phyloP scores from a whole-genome alignment of 176 grass and related monocot genomes.

The Triticum timopheevii region DNA sequence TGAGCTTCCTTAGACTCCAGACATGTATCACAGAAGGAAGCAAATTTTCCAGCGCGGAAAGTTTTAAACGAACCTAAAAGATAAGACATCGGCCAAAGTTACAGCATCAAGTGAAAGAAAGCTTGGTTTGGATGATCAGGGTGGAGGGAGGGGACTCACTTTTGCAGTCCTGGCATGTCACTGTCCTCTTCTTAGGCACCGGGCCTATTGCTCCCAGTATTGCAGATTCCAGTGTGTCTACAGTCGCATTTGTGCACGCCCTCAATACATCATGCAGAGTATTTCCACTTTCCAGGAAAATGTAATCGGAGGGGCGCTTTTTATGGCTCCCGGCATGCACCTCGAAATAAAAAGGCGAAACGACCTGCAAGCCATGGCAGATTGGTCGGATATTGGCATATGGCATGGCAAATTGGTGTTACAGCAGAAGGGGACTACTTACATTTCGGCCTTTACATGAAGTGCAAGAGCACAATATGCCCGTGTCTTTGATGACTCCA shows the following conservation, averaged over 20 bases:
- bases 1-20: constrained; percentile 39
- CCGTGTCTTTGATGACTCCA: constrained; percentile 49
- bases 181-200: constrained; percentile 40
- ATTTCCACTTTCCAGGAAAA: constrained; percentile 66
- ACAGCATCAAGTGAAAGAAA: neutral
- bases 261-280: constrained; percentile 61
- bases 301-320: constrained; percentile 72
- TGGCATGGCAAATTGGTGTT: neutral
- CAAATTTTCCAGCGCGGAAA: constrained; percentile 45
- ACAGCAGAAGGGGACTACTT: constrained; percentile 6
- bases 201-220: constrained; percentile 53
- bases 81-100: constrained; percentile 1
- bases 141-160: constrained; percentile 15
- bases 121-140: neutral
- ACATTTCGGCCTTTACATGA: constrained; percentile 61
- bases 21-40: constrained; percentile 58
- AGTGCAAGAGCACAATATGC: constrained; percentile 68
- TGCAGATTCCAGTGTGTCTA: constrained; percentile 54
- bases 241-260: constrained; percentile 38
- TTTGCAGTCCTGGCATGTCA: constrained; percentile 53
- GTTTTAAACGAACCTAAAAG: constrained; percentile 48
- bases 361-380: constrained; percentile 37
- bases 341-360: constrained; percentile 69
- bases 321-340: constrained; percentile 79
- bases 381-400: neutral